Evolutionary conservation across 2,329 filamentous ascomycete species (phyloP).

Genomic region (Pestalotiopsis sp.): DNA sequence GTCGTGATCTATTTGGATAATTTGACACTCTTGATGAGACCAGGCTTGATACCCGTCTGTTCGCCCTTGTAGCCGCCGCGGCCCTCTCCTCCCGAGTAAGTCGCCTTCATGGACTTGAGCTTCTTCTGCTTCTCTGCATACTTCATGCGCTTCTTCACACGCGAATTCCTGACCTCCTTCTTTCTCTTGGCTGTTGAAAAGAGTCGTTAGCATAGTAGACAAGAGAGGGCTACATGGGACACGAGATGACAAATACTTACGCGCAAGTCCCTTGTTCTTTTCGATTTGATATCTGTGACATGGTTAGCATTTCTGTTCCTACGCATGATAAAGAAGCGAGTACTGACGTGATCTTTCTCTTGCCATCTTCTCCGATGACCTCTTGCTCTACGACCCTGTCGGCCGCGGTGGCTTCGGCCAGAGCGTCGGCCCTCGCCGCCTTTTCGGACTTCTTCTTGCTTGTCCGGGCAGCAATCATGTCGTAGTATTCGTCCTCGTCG

Average conservation of each 20-base stretch:
- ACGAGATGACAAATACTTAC: not conserved
- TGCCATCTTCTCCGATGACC: constrained; percentile 78
- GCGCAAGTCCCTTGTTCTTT: constrained; percentile 9
- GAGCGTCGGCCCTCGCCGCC: constrained; percentile 56
- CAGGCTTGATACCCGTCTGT: constrained; percentile 91
- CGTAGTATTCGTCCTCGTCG: constrained; percentile 79
- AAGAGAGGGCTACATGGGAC: not conserved
- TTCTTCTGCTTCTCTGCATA: constrained; percentile 98
- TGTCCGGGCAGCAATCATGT: constrained; percentile 76
- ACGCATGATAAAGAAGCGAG: not conserved
- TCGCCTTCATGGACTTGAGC: constrained; percentile 79
- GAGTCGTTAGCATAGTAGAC: not conserved
- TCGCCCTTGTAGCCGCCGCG: constrained; percentile 89
- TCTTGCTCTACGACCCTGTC: constrained; percentile 68
- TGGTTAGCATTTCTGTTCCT: not conserved
- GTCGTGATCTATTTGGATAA: constrained; percentile 50
- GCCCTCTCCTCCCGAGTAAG: constrained; percentile 85
- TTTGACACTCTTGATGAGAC: constrained; percentile 91
- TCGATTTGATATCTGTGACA: constrained; percentile 6
- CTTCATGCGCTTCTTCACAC: constrained; percentile 27
- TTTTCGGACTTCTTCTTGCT: constrained; percentile 76
- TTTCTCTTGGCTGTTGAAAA: not conserved
- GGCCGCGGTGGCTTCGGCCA: constrained; percentile 64
- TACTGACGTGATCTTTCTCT: constrained; percentile 74
- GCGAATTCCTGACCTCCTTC: constrained; percentile 8